These are phyloP conservation scores for Nicotiana knightiana DNA, from an alignment of 257 asterid species.

Conservation along the genomic window DNA sequence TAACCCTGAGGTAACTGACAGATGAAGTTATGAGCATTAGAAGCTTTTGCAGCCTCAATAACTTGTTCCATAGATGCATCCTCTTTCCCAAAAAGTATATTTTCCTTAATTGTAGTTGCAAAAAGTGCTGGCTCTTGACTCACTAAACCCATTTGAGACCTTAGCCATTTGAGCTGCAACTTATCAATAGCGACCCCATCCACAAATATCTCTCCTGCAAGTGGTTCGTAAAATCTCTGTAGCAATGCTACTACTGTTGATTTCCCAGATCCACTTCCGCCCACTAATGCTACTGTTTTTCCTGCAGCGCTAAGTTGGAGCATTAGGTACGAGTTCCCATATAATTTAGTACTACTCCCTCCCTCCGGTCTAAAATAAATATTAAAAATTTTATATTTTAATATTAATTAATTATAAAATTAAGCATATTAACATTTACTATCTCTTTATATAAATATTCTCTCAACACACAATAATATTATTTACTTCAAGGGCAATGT, in stretches of 20 bases:
- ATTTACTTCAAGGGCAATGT: no score
- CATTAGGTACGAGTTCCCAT: no score
- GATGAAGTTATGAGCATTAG: slow-evolving; percentile 92
- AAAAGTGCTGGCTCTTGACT: slow-evolving; percentile 96
- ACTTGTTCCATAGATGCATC: slow-evolving; percentile 75
- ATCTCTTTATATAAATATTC: no score
- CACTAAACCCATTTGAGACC: slow-evolving; percentile 94
- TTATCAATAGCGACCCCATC: slow-evolving; percentile 72
- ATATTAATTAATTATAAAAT: no score
- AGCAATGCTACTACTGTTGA: slow-evolving; percentile 74
- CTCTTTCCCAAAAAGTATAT: slow-evolving; percentile 84
- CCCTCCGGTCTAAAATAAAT: no score
- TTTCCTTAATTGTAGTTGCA: slow-evolving; percentile 82
- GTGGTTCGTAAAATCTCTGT: slow-evolving; percentile 86
- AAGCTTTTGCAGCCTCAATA: slow-evolving; percentile 77
- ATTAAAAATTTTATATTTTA: no score
- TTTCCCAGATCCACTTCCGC: slow-evolving; percentile 93
- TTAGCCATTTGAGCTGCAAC: slow-evolving; percentile 82
- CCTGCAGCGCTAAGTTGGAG: slow-evolving; percentile 21
- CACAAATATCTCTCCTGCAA: slow-evolving; percentile 57
- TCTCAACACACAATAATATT: no score
- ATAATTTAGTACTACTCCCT: no score
- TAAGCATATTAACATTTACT: no score
- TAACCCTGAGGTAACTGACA: slow-evolving; percentile 76
- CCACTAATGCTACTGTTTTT: slow-evolving; percentile 75